phyloP scores from a whole-genome alignment of 352 stramenopile genomes.

The Pythium vanterpoolii region DNA sequence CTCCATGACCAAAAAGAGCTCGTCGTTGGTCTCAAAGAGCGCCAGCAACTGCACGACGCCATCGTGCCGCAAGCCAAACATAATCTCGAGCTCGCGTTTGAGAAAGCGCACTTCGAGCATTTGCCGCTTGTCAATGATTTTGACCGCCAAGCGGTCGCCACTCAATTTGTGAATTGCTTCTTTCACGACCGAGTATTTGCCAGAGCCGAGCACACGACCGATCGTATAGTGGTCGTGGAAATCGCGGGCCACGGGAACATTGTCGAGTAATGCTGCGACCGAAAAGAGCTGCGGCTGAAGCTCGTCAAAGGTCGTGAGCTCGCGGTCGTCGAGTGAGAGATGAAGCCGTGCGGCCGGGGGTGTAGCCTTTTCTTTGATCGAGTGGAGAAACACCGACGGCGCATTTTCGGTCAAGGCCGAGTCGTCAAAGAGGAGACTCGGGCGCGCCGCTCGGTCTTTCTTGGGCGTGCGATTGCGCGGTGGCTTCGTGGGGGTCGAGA shows the following conservation, averaged over 20 bases:
- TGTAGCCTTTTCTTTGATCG: slow-evolving; percentile 65
- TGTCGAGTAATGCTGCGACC: slow-evolving; percentile 56
- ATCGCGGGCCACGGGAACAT: slow-evolving; percentile 53
- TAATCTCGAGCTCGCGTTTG: slow-evolving; percentile 86
- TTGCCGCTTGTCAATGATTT: slow-evolving; percentile 84
- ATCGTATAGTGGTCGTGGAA: slow-evolving; percentile 59
- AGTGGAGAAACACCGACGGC: slow-evolving; percentile 51
- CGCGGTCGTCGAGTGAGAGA: slow-evolving; percentile 58
- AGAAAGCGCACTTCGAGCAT: slow-evolving; percentile 81
- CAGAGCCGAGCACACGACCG: slow-evolving; percentile 54
- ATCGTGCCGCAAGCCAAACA: slow-evolving; percentile 69
- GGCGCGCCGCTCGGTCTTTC: slow-evolving; percentile 27
- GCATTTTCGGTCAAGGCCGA: slow-evolving; percentile 37
- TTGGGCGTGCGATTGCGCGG: slow-evolving; percentile 19
- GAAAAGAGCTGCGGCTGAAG: slow-evolving; percentile 56
- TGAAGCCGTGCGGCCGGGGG: slow-evolving; percentile 47
- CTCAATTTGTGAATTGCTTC: slow-evolving; percentile 37
- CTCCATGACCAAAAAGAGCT: slow-evolving; percentile 82
- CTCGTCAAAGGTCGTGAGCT: slow-evolving; percentile 35
- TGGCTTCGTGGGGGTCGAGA: slow-evolving; percentile 8
- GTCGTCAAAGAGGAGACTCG: slow-evolving; percentile 63
- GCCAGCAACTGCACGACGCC: slow-evolving; percentile 76
- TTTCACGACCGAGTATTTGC: slow-evolving; percentile 82
- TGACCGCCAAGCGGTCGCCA: slow-evolving; percentile 50
- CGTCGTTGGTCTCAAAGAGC: slow-evolving; percentile 70